Evolutionary conservation across 441 rosid species (phyloP), one percentile per base, ranked within the genome.

Genomic region (Populus hybrid): DNA sequence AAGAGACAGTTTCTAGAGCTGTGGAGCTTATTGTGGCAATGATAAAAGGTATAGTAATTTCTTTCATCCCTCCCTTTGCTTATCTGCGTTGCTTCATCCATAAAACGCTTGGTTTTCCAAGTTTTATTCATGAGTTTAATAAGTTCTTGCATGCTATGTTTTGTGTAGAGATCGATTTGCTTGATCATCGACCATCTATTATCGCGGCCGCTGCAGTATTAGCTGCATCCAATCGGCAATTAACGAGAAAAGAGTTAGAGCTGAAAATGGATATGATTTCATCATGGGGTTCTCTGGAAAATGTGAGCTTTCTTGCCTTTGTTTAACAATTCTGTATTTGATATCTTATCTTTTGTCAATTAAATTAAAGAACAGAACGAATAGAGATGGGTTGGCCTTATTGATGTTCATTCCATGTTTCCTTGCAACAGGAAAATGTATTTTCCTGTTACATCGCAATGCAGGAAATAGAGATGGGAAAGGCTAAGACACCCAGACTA

Each of bases 181-280:
- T 87, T 80, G 88, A 91, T 77, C 80, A 85, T 90, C 88, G 89
- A 69, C 93, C 97, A 26, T 95, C 93, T 12, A 53, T 82, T 42
- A 83, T 95, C 68, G 95, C 97, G 21, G 92, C 90, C 29, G 97
- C 98, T 28, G 91, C 97, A 76, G 89, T 79, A 31, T 63, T 95
- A 72, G 91, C 92, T n/a, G 90, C 90, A 73, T 82, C 90, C 29
- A 76, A 80, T 83, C 75, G 21, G 72, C 77, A 76, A 28, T 85
- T 93, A 82, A 89, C 93, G 56, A 86, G 87, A 79, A 84, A 81
- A 78, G 87, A 88, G 28, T 63, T 93, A 83, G 84, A 83, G 68
- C 63, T 72, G 67, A 90, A 89, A 87, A 74, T 90, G 79, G 83
- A 86, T 73, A 72, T 71, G 40, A 75, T 93, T 82, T 77, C 97